Conservation (phyloP, 2,329 filamentous ascomycete genomes). For the Xylaria sp. region DNA sequence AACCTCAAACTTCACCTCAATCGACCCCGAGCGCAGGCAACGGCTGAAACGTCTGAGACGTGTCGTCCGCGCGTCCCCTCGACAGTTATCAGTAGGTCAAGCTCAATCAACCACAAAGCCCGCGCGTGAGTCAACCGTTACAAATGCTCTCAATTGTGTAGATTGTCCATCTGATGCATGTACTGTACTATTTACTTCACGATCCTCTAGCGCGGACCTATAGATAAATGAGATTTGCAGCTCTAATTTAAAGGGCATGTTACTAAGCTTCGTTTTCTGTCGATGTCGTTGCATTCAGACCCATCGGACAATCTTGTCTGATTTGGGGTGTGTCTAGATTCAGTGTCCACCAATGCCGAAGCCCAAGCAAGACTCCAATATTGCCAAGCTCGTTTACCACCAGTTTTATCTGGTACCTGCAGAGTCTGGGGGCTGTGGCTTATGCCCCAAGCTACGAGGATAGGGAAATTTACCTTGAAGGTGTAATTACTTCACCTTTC, state of each 20-base stretch:
- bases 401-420: no score
- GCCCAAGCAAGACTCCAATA: no score
- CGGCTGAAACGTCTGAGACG: neutral
- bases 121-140: neutral
- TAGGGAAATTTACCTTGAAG: no score
- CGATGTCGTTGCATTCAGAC: neutral
- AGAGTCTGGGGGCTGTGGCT: no score
- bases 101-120: neutral
- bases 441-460: no score
- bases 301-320: no score
- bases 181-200: neutral
- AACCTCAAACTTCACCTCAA: neutral
- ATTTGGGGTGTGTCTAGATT: no score
- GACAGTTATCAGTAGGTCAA: neutral
- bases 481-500: conserved; percentile 1
- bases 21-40: neutral
- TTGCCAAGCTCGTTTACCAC: no score
- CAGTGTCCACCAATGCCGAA: no score
- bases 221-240: neutral
- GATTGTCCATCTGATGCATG: neutral
- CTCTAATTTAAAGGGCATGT: neutral
- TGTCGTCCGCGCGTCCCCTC: neutral
- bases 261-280: neutral
- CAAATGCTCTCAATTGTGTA: neutral
- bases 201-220: neutral